These are phyloP conservation scores for Calonectria naviculata DNA, from an alignment of 2,329 filamentous ascomycete genomes.

Conservation along the genomic window DNA sequence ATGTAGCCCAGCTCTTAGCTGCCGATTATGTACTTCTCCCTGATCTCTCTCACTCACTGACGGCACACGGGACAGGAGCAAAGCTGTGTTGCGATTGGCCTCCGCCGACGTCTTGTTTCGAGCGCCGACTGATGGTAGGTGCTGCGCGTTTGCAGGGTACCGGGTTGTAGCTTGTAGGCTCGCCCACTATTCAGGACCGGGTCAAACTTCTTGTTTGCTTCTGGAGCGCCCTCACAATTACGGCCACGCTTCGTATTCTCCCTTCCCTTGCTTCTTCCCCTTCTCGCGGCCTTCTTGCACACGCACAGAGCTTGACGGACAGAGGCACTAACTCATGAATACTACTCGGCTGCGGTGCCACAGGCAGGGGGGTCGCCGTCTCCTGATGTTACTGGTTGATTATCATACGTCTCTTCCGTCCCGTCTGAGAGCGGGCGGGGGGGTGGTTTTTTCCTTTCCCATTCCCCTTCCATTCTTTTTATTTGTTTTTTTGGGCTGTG, in stretches of 20 bases:
- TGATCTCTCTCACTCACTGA: not conserved
- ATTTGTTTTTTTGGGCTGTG: not conserved
- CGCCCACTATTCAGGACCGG: not conserved
- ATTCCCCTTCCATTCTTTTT: not conserved
- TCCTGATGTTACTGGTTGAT: not conserved
- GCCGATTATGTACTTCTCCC: not conserved
- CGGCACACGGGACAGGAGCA: not conserved
- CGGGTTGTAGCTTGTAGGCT: not conserved
- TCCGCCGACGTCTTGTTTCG: not conserved
- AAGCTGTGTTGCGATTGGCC: slow-evolving; percentile 4
- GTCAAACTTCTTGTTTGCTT: slow-evolving; percentile 4
- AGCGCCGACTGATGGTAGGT: not conserved
- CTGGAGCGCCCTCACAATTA: slow-evolving; percentile 4
- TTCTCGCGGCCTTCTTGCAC: not conserved
- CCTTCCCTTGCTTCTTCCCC: not conserved
- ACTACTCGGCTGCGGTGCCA: not conserved
- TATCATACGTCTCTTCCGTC: not conserved
- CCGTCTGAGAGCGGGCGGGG: slow-evolving; percentile 1
- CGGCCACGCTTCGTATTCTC: not conserved
- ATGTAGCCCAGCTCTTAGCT: not conserved
- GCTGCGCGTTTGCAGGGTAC: not conserved
- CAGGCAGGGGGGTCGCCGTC: not conserved
- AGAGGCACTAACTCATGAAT: not conserved
- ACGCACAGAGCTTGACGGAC: not conserved
- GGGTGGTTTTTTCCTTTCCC: not conserved